phyloP scores from a whole-genome alignment of 805 yeast species.

The Saccharomycodes ludwigii region DNA sequence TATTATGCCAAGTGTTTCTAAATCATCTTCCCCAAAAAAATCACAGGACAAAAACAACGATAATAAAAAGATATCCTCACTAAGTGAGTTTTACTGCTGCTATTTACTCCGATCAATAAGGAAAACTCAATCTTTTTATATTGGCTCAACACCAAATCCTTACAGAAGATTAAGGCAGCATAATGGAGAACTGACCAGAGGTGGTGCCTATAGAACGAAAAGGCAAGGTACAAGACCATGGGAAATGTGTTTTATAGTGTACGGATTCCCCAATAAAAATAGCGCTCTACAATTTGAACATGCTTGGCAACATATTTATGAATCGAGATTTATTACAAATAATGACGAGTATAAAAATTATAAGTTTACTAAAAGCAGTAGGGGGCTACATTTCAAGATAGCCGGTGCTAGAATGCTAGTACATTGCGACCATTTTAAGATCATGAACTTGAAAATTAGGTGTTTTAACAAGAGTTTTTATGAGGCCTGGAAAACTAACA shows the following conservation, averaged over 20 bases:
- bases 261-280: constrained; percentile 60
- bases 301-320: constrained; percentile 68
- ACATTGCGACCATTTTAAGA: constrained; percentile 29
- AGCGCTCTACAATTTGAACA: constrained; percentile 74
- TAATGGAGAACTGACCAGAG: constrained; percentile 49
- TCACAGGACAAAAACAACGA: no score
- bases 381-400: constrained; percentile 33
- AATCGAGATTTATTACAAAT: constrained; percentile 44
- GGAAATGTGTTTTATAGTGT: constrained; percentile 50
- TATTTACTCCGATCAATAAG: constrained; percentile 53
- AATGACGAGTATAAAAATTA: constrained; percentile 22
- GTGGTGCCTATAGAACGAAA: constrained; percentile 64
- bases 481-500: constrained; percentile 15
- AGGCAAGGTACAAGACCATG: constrained; percentile 54
- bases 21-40: no score
- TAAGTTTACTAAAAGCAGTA: constrained; percentile 19
- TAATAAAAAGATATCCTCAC: no score
- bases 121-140: constrained; percentile 48
- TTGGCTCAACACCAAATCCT: constrained; percentile 80
- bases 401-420: constrained; percentile 36
- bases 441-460: constrained; percentile 33
- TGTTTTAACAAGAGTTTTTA: constrained; percentile 27
- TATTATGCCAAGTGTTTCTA: no score
- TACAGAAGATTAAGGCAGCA: constrained; percentile 59
- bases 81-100: constrained; percentile 54